These are phyloP conservation scores for Colletotrichum nymphaeae DNA, from an alignment of 2,329 filamentous ascomycete genomes.

Conservation along the genomic window DNA sequence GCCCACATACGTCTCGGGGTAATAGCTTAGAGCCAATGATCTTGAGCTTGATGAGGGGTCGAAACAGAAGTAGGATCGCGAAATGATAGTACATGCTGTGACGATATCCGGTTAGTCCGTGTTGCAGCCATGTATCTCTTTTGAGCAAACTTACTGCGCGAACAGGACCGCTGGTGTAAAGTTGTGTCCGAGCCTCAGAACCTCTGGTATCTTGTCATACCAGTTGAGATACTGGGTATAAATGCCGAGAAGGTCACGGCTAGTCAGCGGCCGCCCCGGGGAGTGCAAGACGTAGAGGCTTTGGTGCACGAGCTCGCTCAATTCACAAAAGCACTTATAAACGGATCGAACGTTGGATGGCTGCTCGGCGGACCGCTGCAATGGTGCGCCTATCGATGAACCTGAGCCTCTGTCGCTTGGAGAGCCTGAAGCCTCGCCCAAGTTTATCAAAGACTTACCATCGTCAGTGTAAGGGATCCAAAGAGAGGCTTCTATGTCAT, in stretches of 20 bases:
- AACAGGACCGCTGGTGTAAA: slow-evolving; percentile 80
- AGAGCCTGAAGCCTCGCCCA: neutral
- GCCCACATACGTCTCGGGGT: slow-evolving; percentile 74
- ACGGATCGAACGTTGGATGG: slow-evolving; percentile 76
- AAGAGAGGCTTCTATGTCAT: slow-evolving; percentile 68
- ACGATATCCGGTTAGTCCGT: neutral
- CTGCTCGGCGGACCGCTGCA: slow-evolving; percentile 68
- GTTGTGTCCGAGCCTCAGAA: slow-evolving; percentile 73
- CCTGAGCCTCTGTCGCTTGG: slow-evolving; percentile 24
- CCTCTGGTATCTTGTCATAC: slow-evolving; percentile 75
- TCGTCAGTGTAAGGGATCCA: slow-evolving; percentile 71
- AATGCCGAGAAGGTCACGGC: slow-evolving; percentile 69
- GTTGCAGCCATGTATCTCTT: neutral
- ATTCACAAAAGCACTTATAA: slow-evolving; percentile 75
- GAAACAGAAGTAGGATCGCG: slow-evolving; percentile 78
- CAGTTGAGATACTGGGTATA: slow-evolving; percentile 78
- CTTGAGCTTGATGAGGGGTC: slow-evolving; percentile 74
- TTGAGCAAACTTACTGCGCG: slow-evolving; percentile 70
- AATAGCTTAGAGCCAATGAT: slow-evolving; percentile 73
- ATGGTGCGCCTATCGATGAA: slow-evolving; percentile 55
- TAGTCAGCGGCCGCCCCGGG: slow-evolving; percentile 73
- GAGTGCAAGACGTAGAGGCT: slow-evolving; percentile 79
- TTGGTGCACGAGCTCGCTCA: slow-evolving; percentile 80
- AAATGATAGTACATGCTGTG: slow-evolving; percentile 77
- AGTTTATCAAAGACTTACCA: slow-evolving; percentile 51